A percentile compares a stretch with the other conserved stretches of the same genome.
Conservation (phyloP, 345 rosid species). For the Nasturtium officinale region DNA sequence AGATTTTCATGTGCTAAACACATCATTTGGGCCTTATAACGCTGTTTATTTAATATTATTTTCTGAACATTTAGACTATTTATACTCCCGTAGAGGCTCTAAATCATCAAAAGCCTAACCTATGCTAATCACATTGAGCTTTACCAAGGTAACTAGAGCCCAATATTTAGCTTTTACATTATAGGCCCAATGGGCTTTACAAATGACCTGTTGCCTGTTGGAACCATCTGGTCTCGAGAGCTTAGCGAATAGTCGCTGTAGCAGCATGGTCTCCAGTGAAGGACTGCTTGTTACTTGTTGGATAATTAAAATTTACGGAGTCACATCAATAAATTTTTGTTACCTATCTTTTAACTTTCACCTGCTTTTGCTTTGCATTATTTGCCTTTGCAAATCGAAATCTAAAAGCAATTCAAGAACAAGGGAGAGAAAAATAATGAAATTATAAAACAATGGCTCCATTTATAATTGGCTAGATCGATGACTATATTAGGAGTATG, state of each 20-base stretch:
- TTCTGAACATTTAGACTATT: background rate
- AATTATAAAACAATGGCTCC: background rate
- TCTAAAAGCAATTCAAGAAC: background rate
- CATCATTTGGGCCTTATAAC: too few species aligned
- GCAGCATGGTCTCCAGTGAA: background rate
- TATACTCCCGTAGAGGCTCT: background rate
- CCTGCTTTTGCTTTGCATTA: background rate
- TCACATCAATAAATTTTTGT: background rate
- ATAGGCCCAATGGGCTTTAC: background rate
- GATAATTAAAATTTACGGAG: background rate
- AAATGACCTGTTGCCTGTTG: constrained; percentile 6
- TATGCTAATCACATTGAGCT: background rate
- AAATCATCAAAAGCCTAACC: background rate
- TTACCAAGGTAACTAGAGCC: background rate
- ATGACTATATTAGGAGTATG: background rate
- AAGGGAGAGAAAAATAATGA: background rate
- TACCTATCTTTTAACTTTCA: background rate
- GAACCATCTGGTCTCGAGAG: constrained; percentile 1
- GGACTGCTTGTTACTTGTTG: background rate
- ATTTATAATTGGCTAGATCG: background rate
- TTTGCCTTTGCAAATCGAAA: background rate
- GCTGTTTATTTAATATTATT: background rate
- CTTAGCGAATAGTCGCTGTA: constrained; percentile 1
- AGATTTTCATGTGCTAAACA: too few species aligned
- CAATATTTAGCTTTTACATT: background rate